Evolutionary conservation across 2,329 filamentous ascomycete genomes (phyloP).

Genomic region (Grosmannia penicillata): DNA sequence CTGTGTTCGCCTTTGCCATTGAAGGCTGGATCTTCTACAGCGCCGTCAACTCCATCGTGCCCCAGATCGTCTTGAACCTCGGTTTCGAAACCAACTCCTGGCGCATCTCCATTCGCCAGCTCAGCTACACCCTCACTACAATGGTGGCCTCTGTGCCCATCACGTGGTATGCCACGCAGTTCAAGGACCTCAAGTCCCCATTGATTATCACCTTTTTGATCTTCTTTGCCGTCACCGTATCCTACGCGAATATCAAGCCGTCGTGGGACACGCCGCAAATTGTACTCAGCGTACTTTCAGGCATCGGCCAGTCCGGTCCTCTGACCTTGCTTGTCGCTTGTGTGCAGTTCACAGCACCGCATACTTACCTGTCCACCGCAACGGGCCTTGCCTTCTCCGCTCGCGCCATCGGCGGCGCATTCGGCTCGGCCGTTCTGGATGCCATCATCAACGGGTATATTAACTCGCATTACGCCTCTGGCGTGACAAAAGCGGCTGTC

Average conservation of each 20-base stretch:
- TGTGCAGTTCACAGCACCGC: constrained; percentile 37
- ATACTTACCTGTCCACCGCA: constrained; percentile 35
- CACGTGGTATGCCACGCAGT: constrained; percentile 29
- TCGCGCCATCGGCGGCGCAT: constrained; percentile 36
- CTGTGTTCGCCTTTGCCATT: constrained; percentile 39
- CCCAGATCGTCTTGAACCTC: constrained; percentile 31
- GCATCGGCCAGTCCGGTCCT: constrained; percentile 33
- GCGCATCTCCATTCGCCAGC: constrained; percentile 31
- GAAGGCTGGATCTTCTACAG: constrained; percentile 45
- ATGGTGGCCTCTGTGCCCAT: constrained; percentile 27
- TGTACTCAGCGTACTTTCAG: constrained; percentile 30
- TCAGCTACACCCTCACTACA: constrained; percentile 25
- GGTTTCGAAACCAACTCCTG: constrained; percentile 31
- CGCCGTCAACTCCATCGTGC: constrained; percentile 34
- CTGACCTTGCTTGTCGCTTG: constrained; percentile 33
- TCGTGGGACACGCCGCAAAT: constrained; percentile 28
- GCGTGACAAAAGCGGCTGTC: constrained; percentile 25
- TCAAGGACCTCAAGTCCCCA: constrained; percentile 31
- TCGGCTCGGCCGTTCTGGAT: constrained; percentile 35
- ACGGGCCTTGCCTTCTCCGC: constrained; percentile 38
- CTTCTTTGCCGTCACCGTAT: constrained; percentile 30
- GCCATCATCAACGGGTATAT: constrained; percentile 35
- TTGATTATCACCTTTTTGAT: constrained; percentile 29
- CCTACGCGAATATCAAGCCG: constrained; percentile 29
- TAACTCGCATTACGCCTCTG: constrained; percentile 21